Evolutionary conservation across 257 asterid species (phyloP).

Genomic region (Datura wrightii): DNA sequence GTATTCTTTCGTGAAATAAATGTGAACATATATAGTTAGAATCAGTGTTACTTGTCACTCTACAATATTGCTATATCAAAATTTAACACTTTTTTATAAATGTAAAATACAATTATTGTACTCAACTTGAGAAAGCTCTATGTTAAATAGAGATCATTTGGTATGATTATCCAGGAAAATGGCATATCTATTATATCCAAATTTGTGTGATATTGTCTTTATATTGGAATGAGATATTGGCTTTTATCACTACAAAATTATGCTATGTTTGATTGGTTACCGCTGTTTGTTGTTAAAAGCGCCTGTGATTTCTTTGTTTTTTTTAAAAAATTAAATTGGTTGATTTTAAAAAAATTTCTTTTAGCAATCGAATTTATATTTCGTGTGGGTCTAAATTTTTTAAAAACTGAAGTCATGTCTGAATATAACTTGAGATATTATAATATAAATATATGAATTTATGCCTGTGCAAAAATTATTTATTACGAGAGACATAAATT

Average conservation of each 20-base stretch:
- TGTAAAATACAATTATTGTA: not conserved
- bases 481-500: no score
- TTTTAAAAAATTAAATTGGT: no score
- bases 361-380: no score
- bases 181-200: not conserved
- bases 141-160: not conserved
- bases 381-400: no score
- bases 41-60: no score
- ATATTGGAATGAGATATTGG: not conserved
- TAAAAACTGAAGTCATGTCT: no score
- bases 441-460: no score
- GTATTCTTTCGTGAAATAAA: not conserved
- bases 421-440: no score
- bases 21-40: not conserved
- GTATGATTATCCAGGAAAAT: not conserved
- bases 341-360: no score
- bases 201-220: not conserved
- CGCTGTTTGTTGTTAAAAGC: not conserved
- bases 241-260: not conserved
- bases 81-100: not conserved
- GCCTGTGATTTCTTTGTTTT: no score
- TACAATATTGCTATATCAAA: not conserved
- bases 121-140: no score
- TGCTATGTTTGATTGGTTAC: not conserved
- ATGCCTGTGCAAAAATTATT: no score